Evolutionary conservation across 805 yeast genomes (phyloP).

Genomic region (Teunomyces tritomae): DNA sequence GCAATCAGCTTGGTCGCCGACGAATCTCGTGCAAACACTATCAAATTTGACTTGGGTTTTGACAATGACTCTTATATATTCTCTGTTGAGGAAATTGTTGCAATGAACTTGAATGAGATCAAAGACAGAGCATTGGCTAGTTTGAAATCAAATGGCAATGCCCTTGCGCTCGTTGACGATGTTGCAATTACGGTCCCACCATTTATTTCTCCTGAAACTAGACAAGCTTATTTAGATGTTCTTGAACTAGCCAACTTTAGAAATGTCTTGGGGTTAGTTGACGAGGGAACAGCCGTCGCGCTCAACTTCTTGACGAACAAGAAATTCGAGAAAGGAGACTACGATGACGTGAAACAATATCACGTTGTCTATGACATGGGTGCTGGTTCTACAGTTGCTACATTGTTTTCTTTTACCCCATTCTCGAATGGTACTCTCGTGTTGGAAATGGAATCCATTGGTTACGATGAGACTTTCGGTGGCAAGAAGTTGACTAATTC

Average conservation of each 20-base stretch:
- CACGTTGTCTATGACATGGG: conserved; percentile 88
- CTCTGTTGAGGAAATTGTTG: conserved; percentile 73
- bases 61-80: conserved; percentile 29
- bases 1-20: conserved; percentile 51
- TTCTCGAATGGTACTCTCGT: conserved; percentile 38
- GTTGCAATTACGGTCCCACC: conserved; percentile 79
- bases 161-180: conserved; percentile 53
- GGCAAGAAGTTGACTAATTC: conserved; percentile 72
- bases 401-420: conserved; percentile 66
- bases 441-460: conserved; percentile 70
- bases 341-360: conserved; percentile 42
- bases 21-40: conserved; percentile 42
- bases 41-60: conserved; percentile 53
- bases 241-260: conserved; percentile 64
- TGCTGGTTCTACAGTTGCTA: conserved; percentile 85
- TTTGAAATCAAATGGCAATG: conserved; percentile 41
- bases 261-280: conserved; percentile 65
- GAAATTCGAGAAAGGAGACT: conserved; percentile 33
- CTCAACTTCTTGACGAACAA: conserved; percentile 69
- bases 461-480: conserved; percentile 65
- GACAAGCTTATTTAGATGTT: conserved; percentile 70
- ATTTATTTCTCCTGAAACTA: conserved; percentile 58
- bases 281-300: conserved; percentile 92
- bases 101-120: conserved; percentile 75
- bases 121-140: conserved; percentile 60